Evolutionary conservation across 306 rosid genomes (phyloP).

Genomic region (Cicer cuneatum): DNA sequence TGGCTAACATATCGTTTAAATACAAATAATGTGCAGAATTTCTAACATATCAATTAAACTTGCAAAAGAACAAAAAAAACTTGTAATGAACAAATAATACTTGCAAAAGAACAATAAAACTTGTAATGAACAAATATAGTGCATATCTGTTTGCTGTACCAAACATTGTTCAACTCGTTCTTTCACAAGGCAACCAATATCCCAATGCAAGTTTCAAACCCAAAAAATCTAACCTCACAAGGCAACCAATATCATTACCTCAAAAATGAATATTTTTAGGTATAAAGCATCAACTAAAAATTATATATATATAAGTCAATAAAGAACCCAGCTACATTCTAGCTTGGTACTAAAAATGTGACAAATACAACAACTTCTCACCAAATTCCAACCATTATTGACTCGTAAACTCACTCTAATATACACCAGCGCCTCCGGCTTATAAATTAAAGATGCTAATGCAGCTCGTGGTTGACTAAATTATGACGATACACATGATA

Average conservation of each 20-base stretch:
- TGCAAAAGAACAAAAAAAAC: constrained; percentile 7
- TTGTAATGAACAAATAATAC: not conserved
- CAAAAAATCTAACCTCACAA: constrained; percentile 36
- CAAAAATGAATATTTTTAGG: constrained; percentile 37
- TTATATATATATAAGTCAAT: constrained; percentile 17
- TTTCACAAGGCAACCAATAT: constrained; percentile 39
- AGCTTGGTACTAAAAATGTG: constrained; percentile 35
- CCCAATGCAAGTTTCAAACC: constrained; percentile 32
- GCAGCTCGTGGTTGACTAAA: constrained; percentile 36
- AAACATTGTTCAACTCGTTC: constrained; percentile 25
- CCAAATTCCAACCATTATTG: constrained; percentile 39
- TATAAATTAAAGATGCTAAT: constrained; percentile 19
- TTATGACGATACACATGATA: constrained; percentile 25
- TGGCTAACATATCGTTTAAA: not conserved
- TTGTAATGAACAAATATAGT: not conserved
- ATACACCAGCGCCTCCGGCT: constrained; percentile 39
- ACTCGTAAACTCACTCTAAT: constrained; percentile 39
- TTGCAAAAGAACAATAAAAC: not conserved
- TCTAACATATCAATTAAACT: not conserved
- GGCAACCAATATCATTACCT: constrained; percentile 37
- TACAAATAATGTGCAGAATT: constrained; percentile 31
- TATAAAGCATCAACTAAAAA: constrained; percentile 36
- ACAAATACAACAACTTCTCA: constrained; percentile 35
- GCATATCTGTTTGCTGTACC: constrained; percentile 29
- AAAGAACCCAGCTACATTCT: constrained; percentile 38